phyloP scores from a whole-genome alignment of 2,329 filamentous ascomycete species.

The Westerdykella aurantiaca region DNA sequence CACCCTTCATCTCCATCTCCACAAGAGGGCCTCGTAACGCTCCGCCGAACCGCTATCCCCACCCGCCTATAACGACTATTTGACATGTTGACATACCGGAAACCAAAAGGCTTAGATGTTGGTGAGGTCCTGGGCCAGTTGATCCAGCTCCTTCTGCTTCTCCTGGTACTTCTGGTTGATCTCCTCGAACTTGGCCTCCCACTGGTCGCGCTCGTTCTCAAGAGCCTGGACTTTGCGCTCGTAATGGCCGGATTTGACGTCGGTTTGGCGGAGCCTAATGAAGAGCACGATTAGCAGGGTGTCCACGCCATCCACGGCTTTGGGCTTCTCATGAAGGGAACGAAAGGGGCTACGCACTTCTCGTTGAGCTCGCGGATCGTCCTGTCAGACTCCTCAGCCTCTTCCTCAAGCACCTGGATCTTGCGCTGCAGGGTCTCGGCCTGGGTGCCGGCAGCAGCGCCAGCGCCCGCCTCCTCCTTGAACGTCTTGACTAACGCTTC shows the following conservation, averaged over 20 bases:
- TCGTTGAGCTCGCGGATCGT: constrained; percentile 95
- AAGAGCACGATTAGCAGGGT: constrained; percentile 15
- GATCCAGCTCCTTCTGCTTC: constrained; percentile 84
- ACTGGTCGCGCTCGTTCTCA: constrained; percentile 84
- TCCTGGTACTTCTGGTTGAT: constrained; percentile 83
- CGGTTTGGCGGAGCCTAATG: constrained; percentile 87
- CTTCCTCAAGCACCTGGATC: constrained; percentile 94
- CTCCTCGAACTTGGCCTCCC: constrained; percentile 97
- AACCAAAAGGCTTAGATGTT: constrained; percentile 65
- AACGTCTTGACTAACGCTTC: constrained; percentile 76
- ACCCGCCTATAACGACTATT: background rate
- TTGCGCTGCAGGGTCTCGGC: constrained; percentile 88
- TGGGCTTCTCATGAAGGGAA: constrained; percentile 1
- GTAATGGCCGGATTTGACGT: constrained; percentile 98
- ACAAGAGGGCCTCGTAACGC: too few species aligned
- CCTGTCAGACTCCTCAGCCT: constrained; percentile 94
- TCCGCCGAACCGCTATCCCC: background rate
- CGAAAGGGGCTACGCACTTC: constrained; percentile 62
- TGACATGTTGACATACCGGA: background rate
- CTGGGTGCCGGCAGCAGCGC: constrained; percentile 75
- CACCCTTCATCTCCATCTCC: too few species aligned
- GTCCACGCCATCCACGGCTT: background rate
- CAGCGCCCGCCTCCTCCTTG: constrained; percentile 81
- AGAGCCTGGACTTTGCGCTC: constrained; percentile 98
- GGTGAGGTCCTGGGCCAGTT: constrained; percentile 85